A percentile compares a stretch with the other conserved stretches of the same genome.
Conservation (phyloP, 176 grass and related monocot genomes). For the Carex myosuroides region DNA sequence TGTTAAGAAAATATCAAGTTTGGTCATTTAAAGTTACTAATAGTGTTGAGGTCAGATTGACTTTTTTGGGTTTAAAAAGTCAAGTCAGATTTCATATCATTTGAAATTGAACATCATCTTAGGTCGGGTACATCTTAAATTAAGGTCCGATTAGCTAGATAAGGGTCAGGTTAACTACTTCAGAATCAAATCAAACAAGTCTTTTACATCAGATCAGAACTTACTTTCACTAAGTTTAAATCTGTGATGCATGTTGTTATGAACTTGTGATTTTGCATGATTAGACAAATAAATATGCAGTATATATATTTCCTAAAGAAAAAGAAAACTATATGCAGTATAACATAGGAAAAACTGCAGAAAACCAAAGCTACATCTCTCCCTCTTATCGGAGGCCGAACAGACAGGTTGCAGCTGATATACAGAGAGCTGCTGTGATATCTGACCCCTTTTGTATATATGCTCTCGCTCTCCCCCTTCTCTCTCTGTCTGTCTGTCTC, state of each 20-base stretch:
- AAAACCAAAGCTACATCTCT: background rate
- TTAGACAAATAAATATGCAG: background rate
- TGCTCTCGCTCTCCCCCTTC: slow-evolving; percentile 20
- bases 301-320: too few species aligned
- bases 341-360: background rate
- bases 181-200: too few species aligned
- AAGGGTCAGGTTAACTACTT: too few species aligned
- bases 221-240: background rate
- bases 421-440: slow-evolving; percentile 35
- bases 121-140: background rate
- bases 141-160: background rate
- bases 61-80: background rate
- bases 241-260: background rate
- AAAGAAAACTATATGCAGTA: too few species aligned
- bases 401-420: slow-evolving; percentile 47
- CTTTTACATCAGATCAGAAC: background rate
- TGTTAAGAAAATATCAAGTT: too few species aligned
- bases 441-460: slow-evolving; percentile 27
- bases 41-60: background rate
- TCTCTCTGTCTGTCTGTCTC: background rate
- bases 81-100: background rate
- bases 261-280: background rate
- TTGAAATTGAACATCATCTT: background rate
- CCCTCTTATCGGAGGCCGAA: slow-evolving; percentile 10
- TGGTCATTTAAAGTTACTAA: background rate